A percentile compares a stretch with the other conserved stretches of the same genome.
phyloP scores from a whole-genome alignment of 257 asterid species.

The Dorcoceras hygrometricum region DNA sequence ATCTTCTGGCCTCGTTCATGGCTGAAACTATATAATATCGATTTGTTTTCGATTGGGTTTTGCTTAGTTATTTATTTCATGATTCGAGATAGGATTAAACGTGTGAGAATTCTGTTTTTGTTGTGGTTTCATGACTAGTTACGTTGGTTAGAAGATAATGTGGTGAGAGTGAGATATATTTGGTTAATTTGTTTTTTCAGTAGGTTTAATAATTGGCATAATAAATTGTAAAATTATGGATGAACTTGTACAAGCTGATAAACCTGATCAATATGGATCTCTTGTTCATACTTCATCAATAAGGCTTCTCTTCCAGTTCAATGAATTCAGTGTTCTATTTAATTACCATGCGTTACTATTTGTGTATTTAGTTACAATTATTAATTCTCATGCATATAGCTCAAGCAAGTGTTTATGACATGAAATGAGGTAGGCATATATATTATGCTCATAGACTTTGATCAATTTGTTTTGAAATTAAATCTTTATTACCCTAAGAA shows the following conservation, averaged over 20 bases:
- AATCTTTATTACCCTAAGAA: no score
- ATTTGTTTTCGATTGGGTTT: not conserved
- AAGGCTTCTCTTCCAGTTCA: not conserved
- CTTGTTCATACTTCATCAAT: not conserved
- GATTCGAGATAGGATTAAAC: slow-evolving; percentile 6
- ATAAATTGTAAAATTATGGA: slow-evolving; percentile 28
- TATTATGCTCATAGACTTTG: not conserved
- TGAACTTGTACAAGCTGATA: slow-evolving; percentile 23
- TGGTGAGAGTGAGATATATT: slow-evolving; percentile 28
- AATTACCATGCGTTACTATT: slow-evolving; percentile 9
- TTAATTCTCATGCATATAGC: no score
- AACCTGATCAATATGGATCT: slow-evolving; percentile 13
- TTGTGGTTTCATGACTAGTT: slow-evolving; percentile 7
- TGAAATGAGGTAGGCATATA: not conserved
- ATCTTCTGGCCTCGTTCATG: slow-evolving; percentile 79
- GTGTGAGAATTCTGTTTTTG: slow-evolving; percentile 11
- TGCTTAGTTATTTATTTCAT: slow-evolving; percentile 13
- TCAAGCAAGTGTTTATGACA: not conserved
- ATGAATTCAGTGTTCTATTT: slow-evolving; percentile 18
- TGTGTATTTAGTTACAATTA: not conserved
- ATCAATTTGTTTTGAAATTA: no score
- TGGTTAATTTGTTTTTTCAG: slow-evolving; percentile 1
- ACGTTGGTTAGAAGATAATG: slow-evolving; percentile 23
- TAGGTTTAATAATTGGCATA: slow-evolving; percentile 20
- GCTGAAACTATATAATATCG: slow-evolving; percentile 32